Evolutionary conservation across 441 rosid species (phyloP), one percentile per base, ranked within the genome.

Genomic region (Populus hybrid): DNA sequence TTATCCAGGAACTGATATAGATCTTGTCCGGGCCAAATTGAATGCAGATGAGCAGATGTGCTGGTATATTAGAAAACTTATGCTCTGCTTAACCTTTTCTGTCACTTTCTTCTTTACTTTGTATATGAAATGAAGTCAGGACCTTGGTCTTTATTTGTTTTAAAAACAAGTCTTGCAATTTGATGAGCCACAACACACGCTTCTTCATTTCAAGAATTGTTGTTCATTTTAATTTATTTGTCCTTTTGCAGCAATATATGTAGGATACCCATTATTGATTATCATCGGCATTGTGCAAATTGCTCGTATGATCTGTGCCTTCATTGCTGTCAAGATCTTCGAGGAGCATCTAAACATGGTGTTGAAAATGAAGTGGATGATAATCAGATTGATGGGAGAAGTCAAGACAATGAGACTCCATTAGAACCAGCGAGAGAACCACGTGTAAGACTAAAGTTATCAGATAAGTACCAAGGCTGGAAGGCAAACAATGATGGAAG

Each of bases 21-120:
- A 92, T 82, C 95, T 89, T 80, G 75, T 84, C 73, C 91, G 98
- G 81, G 88, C 90, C 81, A 92, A 93, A 85, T 79, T 96, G 91
- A 94, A 87, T 81, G 97, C 93, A 40, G 99, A 96, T 78, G 98
- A 94, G 83, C 98, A 93, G 90, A 94, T 96, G 98, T 96, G 99
- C 93, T 96, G 99, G 99, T 96, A 86, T 36, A 32, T 72, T 76
- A 69, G 42, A 71, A 61, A 67, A 57, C 80, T 81, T 34, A 20
- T 63, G 38, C 77, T 63, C 72, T 84, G 63, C 78, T 34, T 67
- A 6, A 12, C 71, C 21, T 12, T 4, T 63, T 72, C 36, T 26
- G 38, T 65, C 32, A 18, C 36, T 38, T 66, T 67, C 64, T 38
- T 40, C 68, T 63, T 61, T 65, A 24, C 14, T 16, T 59, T 46